phyloP scores from a whole-genome alignment of 305 asterid genomes.

The Solanum aculeatissimum region DNA sequence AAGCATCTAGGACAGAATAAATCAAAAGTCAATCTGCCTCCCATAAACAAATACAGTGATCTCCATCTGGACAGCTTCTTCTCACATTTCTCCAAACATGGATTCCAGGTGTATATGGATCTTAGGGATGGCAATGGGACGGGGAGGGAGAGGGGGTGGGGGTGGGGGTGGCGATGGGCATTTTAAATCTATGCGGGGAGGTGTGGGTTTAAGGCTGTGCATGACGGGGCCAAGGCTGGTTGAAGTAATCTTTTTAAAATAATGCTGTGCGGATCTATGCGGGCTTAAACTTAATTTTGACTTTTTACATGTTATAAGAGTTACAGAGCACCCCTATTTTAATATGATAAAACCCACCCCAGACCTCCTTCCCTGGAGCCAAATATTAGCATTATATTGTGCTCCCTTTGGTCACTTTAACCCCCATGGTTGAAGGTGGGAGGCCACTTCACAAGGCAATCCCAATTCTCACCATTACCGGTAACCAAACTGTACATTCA shows the following conservation, averaged over 20 bases:
- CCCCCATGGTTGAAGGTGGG: neutral
- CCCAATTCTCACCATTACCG: neutral
- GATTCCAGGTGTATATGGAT: neutral
- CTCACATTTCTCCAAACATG: neutral
- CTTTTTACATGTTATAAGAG: too few relatives aligned
- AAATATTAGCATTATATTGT: neutral
- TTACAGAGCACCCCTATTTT: neutral
- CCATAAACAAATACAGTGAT: neutral
- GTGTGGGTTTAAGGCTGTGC: too few relatives aligned
- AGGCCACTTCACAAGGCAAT: neutral
- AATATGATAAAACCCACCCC: neutral
- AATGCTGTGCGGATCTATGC: too few relatives aligned
- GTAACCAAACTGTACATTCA: neutral
- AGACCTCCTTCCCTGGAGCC: neutral
- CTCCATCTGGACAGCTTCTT: neutral
- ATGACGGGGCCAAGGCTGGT: too few relatives aligned
- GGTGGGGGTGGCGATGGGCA: too few relatives aligned
- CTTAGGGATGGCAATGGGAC: neutral
- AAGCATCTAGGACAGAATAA: neutral
- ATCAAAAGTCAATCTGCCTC: neutral
- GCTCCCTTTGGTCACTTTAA: neutral
- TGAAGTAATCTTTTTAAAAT: too few relatives aligned
- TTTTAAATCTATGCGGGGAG: too few relatives aligned
- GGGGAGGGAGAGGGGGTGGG: too few relatives aligned
- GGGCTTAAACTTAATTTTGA: too few relatives aligned